Evolutionary conservation across 2,329 filamentous ascomycete genomes (phyloP).

Genomic region (Cladobotryum mycophilum): DNA sequence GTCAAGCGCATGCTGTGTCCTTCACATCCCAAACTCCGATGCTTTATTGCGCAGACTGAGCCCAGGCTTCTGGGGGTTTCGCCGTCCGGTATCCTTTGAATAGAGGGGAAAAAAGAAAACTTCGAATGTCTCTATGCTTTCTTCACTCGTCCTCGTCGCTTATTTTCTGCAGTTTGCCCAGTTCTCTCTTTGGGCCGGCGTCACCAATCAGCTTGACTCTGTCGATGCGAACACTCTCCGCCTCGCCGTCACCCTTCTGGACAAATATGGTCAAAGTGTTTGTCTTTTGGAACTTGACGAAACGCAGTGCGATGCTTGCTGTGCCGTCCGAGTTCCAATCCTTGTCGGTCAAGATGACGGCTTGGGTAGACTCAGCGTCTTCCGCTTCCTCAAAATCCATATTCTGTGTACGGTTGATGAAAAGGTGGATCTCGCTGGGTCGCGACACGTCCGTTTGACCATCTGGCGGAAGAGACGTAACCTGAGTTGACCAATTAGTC

Average conservation of each 20-base stretch:
- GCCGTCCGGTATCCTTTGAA: too few species aligned
- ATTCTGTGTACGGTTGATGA: conserved; percentile 81
- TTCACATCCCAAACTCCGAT: too few species aligned
- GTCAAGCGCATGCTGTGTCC: too few species aligned
- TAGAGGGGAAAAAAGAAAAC: too few species aligned
- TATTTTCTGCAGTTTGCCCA: conserved; percentile 94
- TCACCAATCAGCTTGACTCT: conserved; percentile 78
- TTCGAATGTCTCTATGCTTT: too few species aligned
- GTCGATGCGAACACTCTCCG: conserved; percentile 81
- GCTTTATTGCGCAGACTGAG: too few species aligned
- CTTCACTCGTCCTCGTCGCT: conserved; percentile 53
- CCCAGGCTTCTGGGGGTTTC: too few species aligned
- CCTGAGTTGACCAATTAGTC: conserved; percentile 40
- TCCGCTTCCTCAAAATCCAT: conserved; percentile 95
- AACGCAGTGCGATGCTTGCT: conserved; percentile 67
- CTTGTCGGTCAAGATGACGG: conserved; percentile 62
- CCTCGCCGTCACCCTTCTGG: conserved; percentile 73
- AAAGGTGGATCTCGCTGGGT: conserved; percentile 77
- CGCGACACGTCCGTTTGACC: conserved; percentile 72
- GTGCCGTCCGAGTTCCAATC: conserved; percentile 82
- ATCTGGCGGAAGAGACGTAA: conserved; percentile 71
- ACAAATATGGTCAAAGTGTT: conserved; percentile 83
- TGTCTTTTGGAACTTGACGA: conserved; percentile 97
- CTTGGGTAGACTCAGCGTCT: conserved; percentile 73
- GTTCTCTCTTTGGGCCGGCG: conserved; percentile 81